These are phyloP conservation scores for Entamoeba invadens DNA, from an alignment of 208 protist genomes.

Conservation along the genomic window DNA sequence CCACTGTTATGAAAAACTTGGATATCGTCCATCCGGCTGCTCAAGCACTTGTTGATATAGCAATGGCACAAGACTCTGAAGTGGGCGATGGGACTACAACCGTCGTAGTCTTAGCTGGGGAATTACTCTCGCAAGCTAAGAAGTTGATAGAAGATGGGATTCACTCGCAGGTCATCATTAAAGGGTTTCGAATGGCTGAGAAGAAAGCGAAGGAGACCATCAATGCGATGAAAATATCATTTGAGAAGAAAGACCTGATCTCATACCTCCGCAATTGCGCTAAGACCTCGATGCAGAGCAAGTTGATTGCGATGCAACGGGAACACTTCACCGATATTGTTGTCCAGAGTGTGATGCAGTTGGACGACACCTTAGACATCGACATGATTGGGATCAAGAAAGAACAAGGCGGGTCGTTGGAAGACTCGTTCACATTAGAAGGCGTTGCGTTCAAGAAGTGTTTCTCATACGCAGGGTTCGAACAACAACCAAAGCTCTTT, in stretches of 20 bases:
- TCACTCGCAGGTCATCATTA: constrained; percentile 91
- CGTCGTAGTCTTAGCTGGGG: constrained; percentile 92
- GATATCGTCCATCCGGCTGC: constrained; percentile 99
- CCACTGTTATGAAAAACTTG: constrained; percentile 97
- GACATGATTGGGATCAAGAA: constrained; percentile 98
- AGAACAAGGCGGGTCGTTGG: constrained; percentile 88
- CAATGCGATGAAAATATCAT: constrained; percentile 68
- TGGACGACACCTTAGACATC: constrained; percentile 80
- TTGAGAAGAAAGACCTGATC: constrained; percentile 35
- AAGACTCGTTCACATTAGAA: constrained; percentile 89
- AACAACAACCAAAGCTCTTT: constrained; percentile 96
- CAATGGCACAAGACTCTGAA: constrained; percentile 66
- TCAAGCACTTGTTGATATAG: constrained; percentile 93
- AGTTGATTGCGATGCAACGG: constrained; percentile 79
- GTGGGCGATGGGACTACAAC: constrained; percentile 99
- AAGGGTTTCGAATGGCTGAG: constrained; percentile 66
- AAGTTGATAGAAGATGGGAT: constrained; percentile 95
- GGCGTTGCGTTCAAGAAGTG: constrained; percentile 99
- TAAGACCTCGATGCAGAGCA: constrained; percentile 93
- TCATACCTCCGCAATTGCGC: constrained; percentile 69
- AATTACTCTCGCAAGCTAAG: constrained; percentile 88
- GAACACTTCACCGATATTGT: constrained; percentile 95
- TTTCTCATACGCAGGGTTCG: constrained; percentile 92
- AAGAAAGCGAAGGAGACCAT: constrained; percentile 47
- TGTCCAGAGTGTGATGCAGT: constrained; percentile 66